phyloP scores from a whole-genome alignment of 1,284 basidiomycete genomes.

The Trametes sp. region DNA sequence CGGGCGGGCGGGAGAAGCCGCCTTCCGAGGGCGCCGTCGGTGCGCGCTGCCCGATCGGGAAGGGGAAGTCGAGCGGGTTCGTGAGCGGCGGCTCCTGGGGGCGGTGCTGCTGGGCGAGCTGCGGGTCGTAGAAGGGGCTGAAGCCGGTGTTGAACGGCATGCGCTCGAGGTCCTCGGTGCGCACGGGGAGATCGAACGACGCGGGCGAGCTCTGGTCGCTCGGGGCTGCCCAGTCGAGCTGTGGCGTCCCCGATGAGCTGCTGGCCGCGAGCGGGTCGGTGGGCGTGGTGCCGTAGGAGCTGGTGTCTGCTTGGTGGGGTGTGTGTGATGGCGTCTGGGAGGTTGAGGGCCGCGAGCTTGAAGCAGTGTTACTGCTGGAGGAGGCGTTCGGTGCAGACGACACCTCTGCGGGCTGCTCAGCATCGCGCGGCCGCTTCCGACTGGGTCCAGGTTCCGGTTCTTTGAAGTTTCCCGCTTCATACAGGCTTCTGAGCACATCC shows the following conservation, averaged over 20 bases:
- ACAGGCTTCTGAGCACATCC: constrained; percentile 18
- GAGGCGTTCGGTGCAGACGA: neutral
- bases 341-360: neutral
- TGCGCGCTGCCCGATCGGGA: too few species aligned
- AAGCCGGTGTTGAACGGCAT: constrained; percentile 27
- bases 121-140: constrained; percentile 5
- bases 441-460: neutral
- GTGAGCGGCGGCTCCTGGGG: neutral
- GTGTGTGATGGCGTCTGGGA: too few species aligned
- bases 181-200: constrained; percentile 24
- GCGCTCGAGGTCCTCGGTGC: constrained; percentile 26
- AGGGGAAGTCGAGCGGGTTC: neutral
- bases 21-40: neutral
- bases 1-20: neutral
- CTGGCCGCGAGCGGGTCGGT: too few species aligned
- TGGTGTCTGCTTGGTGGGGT: too few species aligned
- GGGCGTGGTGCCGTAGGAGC: neutral
- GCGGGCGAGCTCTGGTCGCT: constrained; percentile 4
- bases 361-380: neutral
- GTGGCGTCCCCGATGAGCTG: neutral
- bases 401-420: neutral
- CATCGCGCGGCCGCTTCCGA: constrained; percentile 10
- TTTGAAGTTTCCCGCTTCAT: constrained; percentile 20
- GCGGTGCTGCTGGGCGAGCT: neutral
- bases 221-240: neutral